Evolutionary conservation across 306 rosid species (phyloP), one percentile per base, ranked within the genome.

Genomic region (Lupinus albus): DNA sequence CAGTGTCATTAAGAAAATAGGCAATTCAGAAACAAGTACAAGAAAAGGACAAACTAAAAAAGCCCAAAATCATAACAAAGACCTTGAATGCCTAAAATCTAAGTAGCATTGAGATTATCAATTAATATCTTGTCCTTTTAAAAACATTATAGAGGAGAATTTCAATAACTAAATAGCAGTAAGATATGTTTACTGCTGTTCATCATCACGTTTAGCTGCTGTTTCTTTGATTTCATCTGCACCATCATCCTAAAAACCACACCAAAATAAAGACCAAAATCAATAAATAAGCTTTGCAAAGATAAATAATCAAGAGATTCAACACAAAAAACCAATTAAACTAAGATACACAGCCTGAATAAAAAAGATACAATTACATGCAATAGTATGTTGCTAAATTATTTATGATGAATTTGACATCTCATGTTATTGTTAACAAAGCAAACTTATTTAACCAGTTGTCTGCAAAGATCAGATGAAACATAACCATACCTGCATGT

Each of bases 171-270:
- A 82, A 84, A 39, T 65, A 56, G 80, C 59, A 64, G 78, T 20
- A 76, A 53, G 32, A 6, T 68, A 45, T 38, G 55, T 78, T 83
- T 81, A 76, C 81, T 84, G 81, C 71, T 86, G 84, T 54, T 91
- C 95, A 0, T 74, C 85, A 11, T 74, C 84, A 1, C 62, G 59
- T 77, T 93, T 93, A 50, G 97, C 82, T 50, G 94, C 84, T 0
- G 93, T 90, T 79, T 90, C 97, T 86, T 94, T 90, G 57, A 90
- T 91, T 80, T 94, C 99, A 73, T 94, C 99, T 0, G 89, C 92
- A 16, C 91, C 97, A 16, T 94, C 99, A 80, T 94, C 99, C 99
- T 94, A 87, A 58, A 58, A 72, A 60, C 11, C 64, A 30, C 16
- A 72, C 46, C 56, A 38, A 41, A 67, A 41, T 12, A 55, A 5